Conservation (phyloP, 805 yeast species). For the Saturnispora sekii region DNA sequence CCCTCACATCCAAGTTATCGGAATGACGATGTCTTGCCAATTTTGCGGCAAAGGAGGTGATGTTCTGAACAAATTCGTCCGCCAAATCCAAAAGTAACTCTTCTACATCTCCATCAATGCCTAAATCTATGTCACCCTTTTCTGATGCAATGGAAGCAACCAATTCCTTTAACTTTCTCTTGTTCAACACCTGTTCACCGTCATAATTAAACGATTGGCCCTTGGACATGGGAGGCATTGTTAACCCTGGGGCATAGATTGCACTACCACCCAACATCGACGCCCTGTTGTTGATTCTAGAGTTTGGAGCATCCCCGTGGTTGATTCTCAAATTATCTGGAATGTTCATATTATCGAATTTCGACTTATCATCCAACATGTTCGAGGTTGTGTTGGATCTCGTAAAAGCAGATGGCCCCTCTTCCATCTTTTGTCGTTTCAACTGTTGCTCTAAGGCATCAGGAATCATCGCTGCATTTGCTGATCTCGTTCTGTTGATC, state of each 20-base stretch:
- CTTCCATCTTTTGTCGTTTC: slow-evolving; percentile 4
- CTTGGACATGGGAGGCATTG: slow-evolving; percentile 65
- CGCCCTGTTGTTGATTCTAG: slow-evolving; percentile 61
- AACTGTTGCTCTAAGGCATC: slow-evolving; percentile 4
- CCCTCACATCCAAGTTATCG: slow-evolving; percentile 78
- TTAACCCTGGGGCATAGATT: slow-evolving; percentile 54
- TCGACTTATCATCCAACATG: slow-evolving; percentile 28
- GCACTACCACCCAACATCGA: slow-evolving; percentile 80
- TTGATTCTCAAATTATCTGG: slow-evolving; percentile 59
- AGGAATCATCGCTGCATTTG: slow-evolving; percentile 10
- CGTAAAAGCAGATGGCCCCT: slow-evolving; percentile 32
- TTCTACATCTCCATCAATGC: slow-evolving; percentile 92
- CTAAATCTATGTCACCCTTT: slow-evolving; percentile 85
- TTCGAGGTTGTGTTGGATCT: slow-evolving; percentile 11
- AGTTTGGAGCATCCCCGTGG: slow-evolving; percentile 54
- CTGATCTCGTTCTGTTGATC: slow-evolving; percentile 10
- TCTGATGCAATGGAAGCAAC: slow-evolving; percentile 75
- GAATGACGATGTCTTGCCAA: slow-evolving; percentile 90
- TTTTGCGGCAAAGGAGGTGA: slow-evolving; percentile 88
- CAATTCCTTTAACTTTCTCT: slow-evolving; percentile 80
- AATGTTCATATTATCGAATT: slow-evolving; percentile 61
- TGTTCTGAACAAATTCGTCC: slow-evolving; percentile 87
- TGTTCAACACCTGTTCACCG: slow-evolving; percentile 75
- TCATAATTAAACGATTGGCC: slow-evolving; percentile 78
- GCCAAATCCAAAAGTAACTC: slow-evolving; percentile 86